phyloP scores from a whole-genome alignment of 768 basidiomycete species.

The Fibroporia radiculosa region DNA sequence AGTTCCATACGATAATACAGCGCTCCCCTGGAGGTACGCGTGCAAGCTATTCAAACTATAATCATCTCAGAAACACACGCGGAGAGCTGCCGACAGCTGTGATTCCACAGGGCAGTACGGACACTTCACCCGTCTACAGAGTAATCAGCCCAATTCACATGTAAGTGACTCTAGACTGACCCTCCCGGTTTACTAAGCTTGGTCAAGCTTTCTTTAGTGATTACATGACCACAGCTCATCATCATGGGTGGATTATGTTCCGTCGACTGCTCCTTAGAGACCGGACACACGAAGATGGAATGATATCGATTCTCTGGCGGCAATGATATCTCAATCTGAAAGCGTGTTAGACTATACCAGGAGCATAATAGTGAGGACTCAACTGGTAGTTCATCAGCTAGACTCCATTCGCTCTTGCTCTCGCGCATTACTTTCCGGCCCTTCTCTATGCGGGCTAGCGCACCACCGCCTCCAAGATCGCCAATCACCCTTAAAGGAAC shows the following conservation, averaged over 20 bases:
- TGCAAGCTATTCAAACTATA: conserved; percentile 6
- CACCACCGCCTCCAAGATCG: conserved; percentile 89
- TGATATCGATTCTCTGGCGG: conserved; percentile 87
- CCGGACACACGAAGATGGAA: conserved; percentile 95
- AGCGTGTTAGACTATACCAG: conserved; percentile 1
- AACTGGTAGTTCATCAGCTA: conserved; percentile 85
- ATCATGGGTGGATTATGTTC: conserved; percentile 96
- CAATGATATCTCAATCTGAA: conserved; percentile 93
- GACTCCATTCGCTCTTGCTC: conserved; percentile 88
- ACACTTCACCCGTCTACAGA: conserved; percentile 80
- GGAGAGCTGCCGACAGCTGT: conserved; percentile 42
- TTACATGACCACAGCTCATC: conserved; percentile 93
- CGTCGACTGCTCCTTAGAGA: conserved; percentile 95
- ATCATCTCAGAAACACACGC: conserved; percentile 50
- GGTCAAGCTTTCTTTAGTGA: conserved; percentile 84
- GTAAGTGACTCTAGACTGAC: conserved; percentile 39
- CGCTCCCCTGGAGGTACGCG: background rate
- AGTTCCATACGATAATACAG: too few species aligned
- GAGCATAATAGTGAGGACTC: conserved; percentile 10
- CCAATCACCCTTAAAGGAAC: conserved; percentile 84
- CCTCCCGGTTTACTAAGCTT: conserved; percentile 81
- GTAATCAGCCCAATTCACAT: background rate
- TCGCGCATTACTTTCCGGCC: conserved; percentile 91
- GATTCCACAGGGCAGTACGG: conserved; percentile 93
- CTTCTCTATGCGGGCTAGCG: conserved; percentile 88